phyloP scores from a whole-genome alignment of 2,329 filamentous ascomycete genomes.

The Paecilomyces niveus region DNA sequence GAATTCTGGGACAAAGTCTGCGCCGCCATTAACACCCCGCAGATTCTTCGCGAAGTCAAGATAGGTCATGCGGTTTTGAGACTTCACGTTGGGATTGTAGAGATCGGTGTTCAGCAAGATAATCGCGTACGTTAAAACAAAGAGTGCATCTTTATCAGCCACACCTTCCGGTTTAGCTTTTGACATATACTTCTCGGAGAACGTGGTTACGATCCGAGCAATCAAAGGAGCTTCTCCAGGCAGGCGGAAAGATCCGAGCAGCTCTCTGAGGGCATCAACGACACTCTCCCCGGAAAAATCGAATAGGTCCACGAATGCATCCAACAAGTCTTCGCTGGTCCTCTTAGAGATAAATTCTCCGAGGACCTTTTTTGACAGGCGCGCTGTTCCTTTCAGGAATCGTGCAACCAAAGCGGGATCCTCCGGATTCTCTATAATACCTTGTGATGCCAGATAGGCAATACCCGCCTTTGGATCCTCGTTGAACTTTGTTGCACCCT shows the following conservation, averaged over 20 bases:
- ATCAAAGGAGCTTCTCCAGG: slow-evolving; percentile 91
- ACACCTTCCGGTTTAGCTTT: slow-evolving; percentile 65
- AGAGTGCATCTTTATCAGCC: slow-evolving; percentile 79
- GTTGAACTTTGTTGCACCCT: slow-evolving; percentile 86
- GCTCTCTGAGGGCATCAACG: slow-evolving; percentile 77
- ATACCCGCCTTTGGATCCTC: slow-evolving; percentile 87
- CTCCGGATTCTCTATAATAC: slow-evolving; percentile 70
- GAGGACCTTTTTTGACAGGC: slow-evolving; percentile 82
- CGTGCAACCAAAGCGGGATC: slow-evolving; percentile 72
- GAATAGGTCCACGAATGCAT: slow-evolving; percentile 78
- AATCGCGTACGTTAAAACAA: slow-evolving; percentile 87
- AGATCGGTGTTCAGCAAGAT: slow-evolving; percentile 97
- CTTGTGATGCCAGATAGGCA: slow-evolving; percentile 74
- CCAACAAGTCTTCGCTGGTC: slow-evolving; percentile 75
- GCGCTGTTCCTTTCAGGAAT: slow-evolving; percentile 80
- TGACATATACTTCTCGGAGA: slow-evolving; percentile 76
- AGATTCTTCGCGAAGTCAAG: slow-evolving; percentile 81
- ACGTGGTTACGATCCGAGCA: slow-evolving; percentile 81
- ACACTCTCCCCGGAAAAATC: slow-evolving; percentile 81
- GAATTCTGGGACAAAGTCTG: slow-evolving; percentile 78
- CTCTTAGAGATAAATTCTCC: slow-evolving; percentile 92
- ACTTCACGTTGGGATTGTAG: slow-evolving; percentile 80
- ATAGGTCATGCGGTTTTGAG: slow-evolving; percentile 73
- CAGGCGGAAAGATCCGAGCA: slow-evolving; percentile 88
- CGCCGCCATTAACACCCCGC: slow-evolving; percentile 78